phyloP scores from a whole-genome alignment of 1,284 basidiomycete species.

The Cutaneotrichosporon sp. region DNA sequence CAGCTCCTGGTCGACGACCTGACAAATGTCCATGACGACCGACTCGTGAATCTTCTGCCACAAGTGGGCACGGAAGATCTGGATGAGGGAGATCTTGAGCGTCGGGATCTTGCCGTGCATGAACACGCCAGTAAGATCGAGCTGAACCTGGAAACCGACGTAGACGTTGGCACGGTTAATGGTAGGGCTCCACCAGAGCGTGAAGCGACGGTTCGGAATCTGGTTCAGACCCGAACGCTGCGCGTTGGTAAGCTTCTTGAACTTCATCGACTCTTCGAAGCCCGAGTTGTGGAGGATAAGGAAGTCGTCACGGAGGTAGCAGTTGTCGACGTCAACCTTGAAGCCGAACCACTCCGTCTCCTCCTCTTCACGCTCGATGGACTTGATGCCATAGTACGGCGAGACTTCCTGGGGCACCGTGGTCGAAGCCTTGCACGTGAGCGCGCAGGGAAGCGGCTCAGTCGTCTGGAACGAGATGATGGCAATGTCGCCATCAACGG shows the following conservation, averaged over 20 bases:
- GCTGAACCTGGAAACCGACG: constrained; percentile 59
- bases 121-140: constrained; percentile 75
- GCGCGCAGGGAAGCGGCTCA: not conserved
- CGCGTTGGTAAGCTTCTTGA: constrained; percentile 66
- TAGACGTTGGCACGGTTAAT: constrained; percentile 98
- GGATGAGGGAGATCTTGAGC: constrained; percentile 84
- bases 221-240: constrained; percentile 66
- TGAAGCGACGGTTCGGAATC: constrained; percentile 99
- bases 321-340: constrained; percentile 8
- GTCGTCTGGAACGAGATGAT: not conserved
- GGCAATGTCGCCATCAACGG: not conserved
- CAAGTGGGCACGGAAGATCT: constrained; percentile 99
- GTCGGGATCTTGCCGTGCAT: constrained; percentile 99
- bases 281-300: constrained; percentile 9
- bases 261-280: constrained; percentile 76
- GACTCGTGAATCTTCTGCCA: constrained; percentile 77
- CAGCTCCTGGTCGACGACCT: constrained; percentile 98
- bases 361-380: constrained; percentile 4
- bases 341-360: constrained; percentile 1
- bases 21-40: constrained; percentile 96
- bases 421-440: not conserved
- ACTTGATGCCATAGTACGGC: constrained; percentile 1
- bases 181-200: constrained; percentile 81
- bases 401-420: not conserved
- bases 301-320: constrained; percentile 6